A percentile compares a stretch with the other conserved stretches of the same genome.
These are phyloP conservation scores for Fusarium algeriense DNA, from an alignment of 2,329 filamentous ascomycete genomes.

Conservation along the genomic window DNA sequence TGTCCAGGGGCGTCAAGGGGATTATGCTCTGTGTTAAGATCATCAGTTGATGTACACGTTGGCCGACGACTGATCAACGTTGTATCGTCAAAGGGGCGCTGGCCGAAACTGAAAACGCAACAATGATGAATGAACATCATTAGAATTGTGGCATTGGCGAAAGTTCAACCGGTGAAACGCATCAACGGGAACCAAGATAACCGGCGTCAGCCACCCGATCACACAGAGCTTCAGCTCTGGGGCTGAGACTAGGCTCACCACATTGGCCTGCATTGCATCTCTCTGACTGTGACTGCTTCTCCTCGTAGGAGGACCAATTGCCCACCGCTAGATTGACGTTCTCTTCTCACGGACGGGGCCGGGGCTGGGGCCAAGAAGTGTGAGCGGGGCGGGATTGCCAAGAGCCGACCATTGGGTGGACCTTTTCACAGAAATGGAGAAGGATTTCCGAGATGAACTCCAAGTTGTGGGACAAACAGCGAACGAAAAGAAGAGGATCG, in stretches of 20 bases:
- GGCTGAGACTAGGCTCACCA: slow-evolving; percentile 18
- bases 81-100: slow-evolving; percentile 12
- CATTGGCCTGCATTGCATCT: slow-evolving; percentile 8
- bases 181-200: slow-evolving; percentile 36
- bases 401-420: slow-evolving; percentile 31
- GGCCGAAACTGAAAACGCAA: not conserved
- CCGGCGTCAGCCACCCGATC: slow-evolving; percentile 34
- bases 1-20: slow-evolving; percentile 4
- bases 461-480: slow-evolving; percentile 29
- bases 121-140: not conserved
- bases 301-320: slow-evolving; percentile 10
- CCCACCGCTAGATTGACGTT: slow-evolving; percentile 48
- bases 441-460: slow-evolving; percentile 40
- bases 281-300: slow-evolving; percentile 12
- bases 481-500: slow-evolving; percentile 36
- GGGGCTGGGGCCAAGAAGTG: slow-evolving; percentile 19
- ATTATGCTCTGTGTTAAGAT: slow-evolving; percentile 28
- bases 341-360: slow-evolving; percentile 34
- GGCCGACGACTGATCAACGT: slow-evolving; percentile 8
- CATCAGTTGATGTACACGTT: slow-evolving; percentile 3
- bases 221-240: slow-evolving; percentile 32
- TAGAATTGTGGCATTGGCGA: slow-evolving; percentile 25
- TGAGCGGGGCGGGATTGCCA: slow-evolving; percentile 42
- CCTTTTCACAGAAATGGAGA: slow-evolving; percentile 26
- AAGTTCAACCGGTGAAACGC: slow-evolving; percentile 33